Evolutionary conservation across 2,329 filamentous ascomycete genomes (phyloP).

Genomic region (Penicillium sp.): DNA sequence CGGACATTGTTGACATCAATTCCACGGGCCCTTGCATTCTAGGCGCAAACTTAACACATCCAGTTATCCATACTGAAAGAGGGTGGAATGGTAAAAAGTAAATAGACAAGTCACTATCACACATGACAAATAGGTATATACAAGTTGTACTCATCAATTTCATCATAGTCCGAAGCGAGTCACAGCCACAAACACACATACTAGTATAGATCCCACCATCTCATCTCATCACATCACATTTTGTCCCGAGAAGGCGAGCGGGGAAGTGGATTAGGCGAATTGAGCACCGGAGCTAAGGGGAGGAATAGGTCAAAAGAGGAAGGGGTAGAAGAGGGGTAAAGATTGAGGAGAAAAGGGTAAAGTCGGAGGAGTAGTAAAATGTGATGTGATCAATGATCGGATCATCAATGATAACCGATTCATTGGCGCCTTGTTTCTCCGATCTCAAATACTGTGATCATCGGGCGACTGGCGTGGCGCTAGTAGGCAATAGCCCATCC

Average conservation of each 20-base stretch:
- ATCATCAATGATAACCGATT: neutral
- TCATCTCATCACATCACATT: neutral
- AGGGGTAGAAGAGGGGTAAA: neutral
- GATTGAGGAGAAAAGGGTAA: neutral
- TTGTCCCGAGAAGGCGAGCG: neutral
- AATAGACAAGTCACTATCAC: neutral
- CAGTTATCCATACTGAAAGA: neutral
- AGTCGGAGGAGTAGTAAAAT: neutral
- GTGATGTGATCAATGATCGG: neutral
- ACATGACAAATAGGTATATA: neutral
- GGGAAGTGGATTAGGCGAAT: neutral
- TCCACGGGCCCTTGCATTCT: too few species aligned
- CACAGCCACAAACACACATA: neutral
- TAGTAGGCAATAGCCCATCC: constrained; percentile 26
- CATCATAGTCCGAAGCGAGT: neutral
- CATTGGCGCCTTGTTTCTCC: neutral
- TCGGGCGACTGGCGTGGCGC: constrained; percentile 17
- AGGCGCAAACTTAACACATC: too few species aligned
- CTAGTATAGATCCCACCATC: neutral
- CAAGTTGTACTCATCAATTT: neutral
- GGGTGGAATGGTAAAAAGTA: neutral
- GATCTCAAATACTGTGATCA: neutral
- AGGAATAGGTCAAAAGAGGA: neutral
- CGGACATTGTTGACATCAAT: too few species aligned
- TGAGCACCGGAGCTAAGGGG: neutral